A percentile compares a stretch with the other conserved stretches of the same genome.
Conservation (phyloP, 768 basidiomycete genomes). For the Thelephora ganbajun region DNA sequence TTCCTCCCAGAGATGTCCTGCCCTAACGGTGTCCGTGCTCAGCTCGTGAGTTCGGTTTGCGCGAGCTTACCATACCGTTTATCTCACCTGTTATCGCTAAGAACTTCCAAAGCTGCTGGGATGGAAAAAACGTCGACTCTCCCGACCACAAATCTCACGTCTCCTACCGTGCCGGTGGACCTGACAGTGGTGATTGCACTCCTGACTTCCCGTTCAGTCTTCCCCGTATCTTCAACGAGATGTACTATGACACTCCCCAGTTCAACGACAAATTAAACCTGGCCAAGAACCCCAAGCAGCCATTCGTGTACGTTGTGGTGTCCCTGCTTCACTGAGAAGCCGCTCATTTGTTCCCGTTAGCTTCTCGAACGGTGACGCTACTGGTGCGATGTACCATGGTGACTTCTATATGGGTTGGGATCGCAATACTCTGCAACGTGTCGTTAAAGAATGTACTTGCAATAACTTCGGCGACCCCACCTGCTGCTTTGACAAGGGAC, state of each 20-base stretch:
- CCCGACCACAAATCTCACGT: conserved; percentile 33
- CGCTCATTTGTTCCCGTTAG: conserved; percentile 22
- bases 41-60: conserved; percentile 18
- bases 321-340: not conserved
- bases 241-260: conserved; percentile 14
- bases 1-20: conserved; percentile 9
- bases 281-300: conserved; percentile 21
- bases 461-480: conserved; percentile 18
- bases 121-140: conserved; percentile 33
- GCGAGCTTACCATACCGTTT: not conserved
- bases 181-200: conserved; percentile 25
- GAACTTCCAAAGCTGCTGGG: conserved; percentile 25
- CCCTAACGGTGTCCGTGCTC: conserved; percentile 11
- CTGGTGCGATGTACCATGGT: conserved; percentile 25
- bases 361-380: conserved; percentile 40
- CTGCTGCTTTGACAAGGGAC: conserved; percentile 31
- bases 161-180: conserved; percentile 24
- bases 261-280: conserved; percentile 16
- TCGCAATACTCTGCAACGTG: conserved; percentile 19
- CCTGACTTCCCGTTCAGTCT: conserved; percentile 23
- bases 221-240: conserved; percentile 30
- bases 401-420: conserved; percentile 31
- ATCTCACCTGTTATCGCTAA: conserved; percentile 9
- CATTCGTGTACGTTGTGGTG: conserved; percentile 25
- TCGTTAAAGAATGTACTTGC: conserved; percentile 25